These are phyloP conservation scores for Inga oerstediana DNA, from an alignment of 306 rosid genomes.

Conservation along the genomic window DNA sequence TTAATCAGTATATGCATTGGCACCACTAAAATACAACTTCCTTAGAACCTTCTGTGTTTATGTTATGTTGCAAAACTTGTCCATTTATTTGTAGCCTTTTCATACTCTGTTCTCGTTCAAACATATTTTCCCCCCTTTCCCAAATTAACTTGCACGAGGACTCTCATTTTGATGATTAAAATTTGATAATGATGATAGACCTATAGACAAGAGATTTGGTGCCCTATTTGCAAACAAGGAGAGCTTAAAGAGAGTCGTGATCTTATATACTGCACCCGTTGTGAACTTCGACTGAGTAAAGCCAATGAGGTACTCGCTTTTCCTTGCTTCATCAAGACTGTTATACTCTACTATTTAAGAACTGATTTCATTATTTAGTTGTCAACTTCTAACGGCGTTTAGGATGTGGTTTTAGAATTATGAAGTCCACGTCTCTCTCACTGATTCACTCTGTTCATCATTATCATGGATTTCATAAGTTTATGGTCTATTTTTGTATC, in stretches of 20 bases:
- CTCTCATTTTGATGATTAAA: slow-evolving; percentile 35
- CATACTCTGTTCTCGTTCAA: neutral
- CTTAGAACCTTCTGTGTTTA: slow-evolving; percentile 8
- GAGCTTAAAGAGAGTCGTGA: slow-evolving; percentile 56
- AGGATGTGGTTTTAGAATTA: neutral
- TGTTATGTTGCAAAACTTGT: slow-evolving; percentile 21
- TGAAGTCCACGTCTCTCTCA: slow-evolving; percentile 4
- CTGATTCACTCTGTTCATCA: neutral
- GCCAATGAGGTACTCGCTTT: slow-evolving; percentile 61
- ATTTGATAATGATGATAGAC: slow-evolving; percentile 42
- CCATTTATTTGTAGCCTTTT: neutral
- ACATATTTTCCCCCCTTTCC: neutral
- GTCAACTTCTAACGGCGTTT: neutral
- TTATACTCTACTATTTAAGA: neutral
- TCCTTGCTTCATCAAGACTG: slow-evolving; percentile 9
- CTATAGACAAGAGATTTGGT: slow-evolving; percentile 58
- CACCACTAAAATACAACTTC: neutral
- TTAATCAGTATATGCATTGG: neutral
- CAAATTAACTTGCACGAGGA: neutral
- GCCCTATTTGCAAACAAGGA: slow-evolving; percentile 88
- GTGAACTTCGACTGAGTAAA: slow-evolving; percentile 67
- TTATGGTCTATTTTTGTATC: no score
- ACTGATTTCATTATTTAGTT: neutral
- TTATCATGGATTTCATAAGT: neutral
- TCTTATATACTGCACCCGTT: slow-evolving; percentile 54